phyloP scores from a whole-genome alignment of 2,329 filamentous ascomycete species.

The Hymenotorrendiella dingleyae region DNA sequence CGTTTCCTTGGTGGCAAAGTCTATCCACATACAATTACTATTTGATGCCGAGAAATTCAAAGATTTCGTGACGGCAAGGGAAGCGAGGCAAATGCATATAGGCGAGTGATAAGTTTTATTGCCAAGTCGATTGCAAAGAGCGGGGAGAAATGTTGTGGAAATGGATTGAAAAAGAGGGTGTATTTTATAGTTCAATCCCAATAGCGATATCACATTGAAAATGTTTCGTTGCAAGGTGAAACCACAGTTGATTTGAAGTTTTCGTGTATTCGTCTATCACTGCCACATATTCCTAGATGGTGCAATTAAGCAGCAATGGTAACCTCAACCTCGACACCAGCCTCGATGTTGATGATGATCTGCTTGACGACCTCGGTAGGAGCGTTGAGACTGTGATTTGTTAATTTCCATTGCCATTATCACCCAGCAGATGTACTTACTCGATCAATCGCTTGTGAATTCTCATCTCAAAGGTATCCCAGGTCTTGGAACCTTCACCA shows the following conservation, averaged over 20 bases:
- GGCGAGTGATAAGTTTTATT: too few relatives aligned
- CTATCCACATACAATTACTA: too few relatives aligned
- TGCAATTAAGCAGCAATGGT: slow-evolving; percentile 72
- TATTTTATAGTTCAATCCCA: slow-evolving; percentile 2
- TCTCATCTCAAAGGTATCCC: slow-evolving; percentile 98
- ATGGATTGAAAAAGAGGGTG: background rate
- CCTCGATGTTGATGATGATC: slow-evolving; percentile 95
- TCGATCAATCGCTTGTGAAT: slow-evolving; percentile 99
- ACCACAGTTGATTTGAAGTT: slow-evolving; percentile 9
- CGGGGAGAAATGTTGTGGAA: too few relatives aligned
- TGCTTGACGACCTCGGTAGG: slow-evolving; percentile 97
- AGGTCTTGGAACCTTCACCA: slow-evolving; percentile 99
- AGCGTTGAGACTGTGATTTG: slow-evolving; percentile 67
- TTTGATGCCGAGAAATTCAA: too few relatives aligned
- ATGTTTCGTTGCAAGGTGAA: slow-evolving; percentile 17
- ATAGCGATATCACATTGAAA: slow-evolving; percentile 9
- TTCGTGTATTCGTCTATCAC: background rate
- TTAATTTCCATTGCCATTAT: slow-evolving; percentile 8
- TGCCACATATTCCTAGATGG: background rate
- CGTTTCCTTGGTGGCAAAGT: too few relatives aligned
- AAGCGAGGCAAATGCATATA: too few relatives aligned
- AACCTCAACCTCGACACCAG: slow-evolving; percentile 88
- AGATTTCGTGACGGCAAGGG: too few relatives aligned
- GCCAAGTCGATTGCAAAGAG: too few relatives aligned
- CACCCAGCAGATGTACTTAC: slow-evolving; percentile 41